phyloP scores from a whole-genome alignment of 768 basidiomycete genomes.

The Naganishia vaughanmartiniae region DNA sequence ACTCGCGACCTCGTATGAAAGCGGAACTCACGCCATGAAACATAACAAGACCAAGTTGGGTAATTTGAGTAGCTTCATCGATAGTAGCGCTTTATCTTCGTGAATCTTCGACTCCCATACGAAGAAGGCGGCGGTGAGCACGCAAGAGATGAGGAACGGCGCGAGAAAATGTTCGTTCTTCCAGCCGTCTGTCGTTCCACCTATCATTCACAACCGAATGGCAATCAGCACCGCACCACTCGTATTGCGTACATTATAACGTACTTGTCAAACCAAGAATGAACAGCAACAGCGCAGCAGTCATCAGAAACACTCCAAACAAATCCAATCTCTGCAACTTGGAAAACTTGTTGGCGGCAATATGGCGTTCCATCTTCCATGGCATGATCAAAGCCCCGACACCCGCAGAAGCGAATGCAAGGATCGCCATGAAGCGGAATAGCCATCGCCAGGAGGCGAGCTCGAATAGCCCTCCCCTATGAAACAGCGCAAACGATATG shows the following conservation, averaged over 20 bases:
- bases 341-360: conserved; percentile 9
- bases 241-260: background rate
- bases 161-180: conserved; percentile 55
- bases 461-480: conserved; percentile 56
- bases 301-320: conserved; percentile 45
- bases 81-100: conserved; percentile 52
- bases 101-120: conserved; percentile 57
- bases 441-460: conserved; percentile 58
- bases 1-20: background rate
- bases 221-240: background rate
- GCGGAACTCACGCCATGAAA: conserved; percentile 29
- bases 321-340: conserved; percentile 43
- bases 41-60: conserved; percentile 41
- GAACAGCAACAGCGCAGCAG: conserved; percentile 46
- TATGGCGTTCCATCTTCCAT: background rate
- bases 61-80: conserved; percentile 40
- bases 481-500: conserved; percentile 46
- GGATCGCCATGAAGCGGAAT: conserved; percentile 57
- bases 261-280: conserved; percentile 42
- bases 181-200: conserved; percentile 60
- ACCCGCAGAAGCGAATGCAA: conserved; percentile 52
- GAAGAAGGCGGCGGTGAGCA: conserved; percentile 57
- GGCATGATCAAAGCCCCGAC: conserved; percentile 53
- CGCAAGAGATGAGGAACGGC: conserved; percentile 57
- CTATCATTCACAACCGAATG: conserved; percentile 51